These are phyloP conservation scores for Gastrodia elata DNA, from an alignment of 106 monocot species.

Conservation along the genomic window DNA sequence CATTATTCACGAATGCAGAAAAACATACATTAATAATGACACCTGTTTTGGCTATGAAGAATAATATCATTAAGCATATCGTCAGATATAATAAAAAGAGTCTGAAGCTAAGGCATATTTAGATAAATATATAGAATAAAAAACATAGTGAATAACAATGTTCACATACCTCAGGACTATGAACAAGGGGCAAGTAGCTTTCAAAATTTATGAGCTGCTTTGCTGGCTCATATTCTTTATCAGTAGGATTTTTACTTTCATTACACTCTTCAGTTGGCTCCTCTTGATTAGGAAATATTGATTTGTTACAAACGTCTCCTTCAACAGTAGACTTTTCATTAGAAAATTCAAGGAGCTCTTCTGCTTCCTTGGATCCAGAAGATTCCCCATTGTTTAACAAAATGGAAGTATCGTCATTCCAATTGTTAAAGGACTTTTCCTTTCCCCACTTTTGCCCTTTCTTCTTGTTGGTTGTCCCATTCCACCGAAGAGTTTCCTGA, in stretches of 20 bases:
- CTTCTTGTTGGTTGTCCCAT: slow-evolving; percentile 78
- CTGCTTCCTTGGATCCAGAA: slow-evolving; percentile 7
- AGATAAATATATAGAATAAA: neutral
- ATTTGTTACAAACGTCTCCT: neutral
- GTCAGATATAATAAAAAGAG: neutral
- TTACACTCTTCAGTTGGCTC: neutral
- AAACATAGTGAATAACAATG: neutral
- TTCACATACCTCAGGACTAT: slow-evolving; percentile 55
- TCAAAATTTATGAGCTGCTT: slow-evolving; percentile 34
- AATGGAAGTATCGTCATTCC: slow-evolving; percentile 18
- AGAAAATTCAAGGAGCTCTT: slow-evolving; percentile 5
- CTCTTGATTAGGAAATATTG: neutral
- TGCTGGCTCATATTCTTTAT: slow-evolving; percentile 17
- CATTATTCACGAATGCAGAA: neutral
- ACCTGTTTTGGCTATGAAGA: neutral
- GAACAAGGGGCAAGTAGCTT: slow-evolving; percentile 43
- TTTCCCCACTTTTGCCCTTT: slow-evolving; percentile 92
- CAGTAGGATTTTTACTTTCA: neutral
- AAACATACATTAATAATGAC: neutral
- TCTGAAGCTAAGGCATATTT: neutral
- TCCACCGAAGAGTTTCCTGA: slow-evolving; percentile 68
- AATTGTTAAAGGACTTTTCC: slow-evolving; percentile 20
- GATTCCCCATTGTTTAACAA: slow-evolving; percentile 6
- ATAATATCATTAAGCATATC: neutral
- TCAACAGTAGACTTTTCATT: slow-evolving; percentile 3